These are phyloP conservation scores for Tolypocladium paradoxum DNA, from an alignment of 2,329 filamentous ascomycete genomes.

Conservation along the genomic window DNA sequence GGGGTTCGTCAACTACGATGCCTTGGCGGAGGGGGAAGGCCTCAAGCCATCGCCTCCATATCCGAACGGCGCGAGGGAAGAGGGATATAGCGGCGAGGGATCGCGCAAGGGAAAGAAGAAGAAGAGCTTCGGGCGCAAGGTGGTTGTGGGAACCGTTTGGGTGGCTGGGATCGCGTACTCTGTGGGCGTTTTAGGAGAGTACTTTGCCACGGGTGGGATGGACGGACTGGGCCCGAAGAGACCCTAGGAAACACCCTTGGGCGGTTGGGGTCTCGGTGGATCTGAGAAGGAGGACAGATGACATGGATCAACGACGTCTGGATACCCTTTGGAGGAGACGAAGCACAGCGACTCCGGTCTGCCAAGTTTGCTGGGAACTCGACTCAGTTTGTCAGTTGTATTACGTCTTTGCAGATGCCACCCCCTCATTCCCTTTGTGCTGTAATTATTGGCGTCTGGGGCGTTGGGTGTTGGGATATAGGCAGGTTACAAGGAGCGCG, in stretches of 20 bases:
- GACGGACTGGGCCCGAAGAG: slow-evolving; percentile 28
- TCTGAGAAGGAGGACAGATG: not conserved
- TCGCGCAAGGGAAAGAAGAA: slow-evolving; percentile 30
- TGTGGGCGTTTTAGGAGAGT: slow-evolving; percentile 47
- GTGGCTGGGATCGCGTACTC: slow-evolving; percentile 46
- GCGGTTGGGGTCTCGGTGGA: not conserved
- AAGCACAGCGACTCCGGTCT: not conserved
- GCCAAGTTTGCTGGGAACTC: not conserved
- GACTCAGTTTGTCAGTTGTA: not conserved
- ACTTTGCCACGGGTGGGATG: slow-evolving; percentile 36
- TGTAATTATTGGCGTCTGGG: not conserved
- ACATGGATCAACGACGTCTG: not conserved
- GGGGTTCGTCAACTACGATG: slow-evolving; percentile 53
- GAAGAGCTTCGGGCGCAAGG: slow-evolving; percentile 32
- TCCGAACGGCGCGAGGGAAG: slow-evolving; percentile 23
- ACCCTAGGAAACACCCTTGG: slow-evolving; percentile 9
- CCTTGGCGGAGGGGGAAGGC: slow-evolving; percentile 13
- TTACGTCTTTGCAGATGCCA: not conserved
- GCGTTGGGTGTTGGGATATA: not conserved
- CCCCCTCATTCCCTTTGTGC: not conserved
- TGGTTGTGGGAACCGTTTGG: slow-evolving; percentile 42
- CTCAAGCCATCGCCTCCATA: slow-evolving; percentile 23
- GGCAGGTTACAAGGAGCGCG: not conserved
- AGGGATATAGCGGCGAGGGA: slow-evolving; percentile 8
- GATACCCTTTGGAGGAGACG: not conserved